Base-by-base conservation (phyloP, 2,329 filamentous ascomycete genomes). In the Chaetothyriales sp. region DNA sequence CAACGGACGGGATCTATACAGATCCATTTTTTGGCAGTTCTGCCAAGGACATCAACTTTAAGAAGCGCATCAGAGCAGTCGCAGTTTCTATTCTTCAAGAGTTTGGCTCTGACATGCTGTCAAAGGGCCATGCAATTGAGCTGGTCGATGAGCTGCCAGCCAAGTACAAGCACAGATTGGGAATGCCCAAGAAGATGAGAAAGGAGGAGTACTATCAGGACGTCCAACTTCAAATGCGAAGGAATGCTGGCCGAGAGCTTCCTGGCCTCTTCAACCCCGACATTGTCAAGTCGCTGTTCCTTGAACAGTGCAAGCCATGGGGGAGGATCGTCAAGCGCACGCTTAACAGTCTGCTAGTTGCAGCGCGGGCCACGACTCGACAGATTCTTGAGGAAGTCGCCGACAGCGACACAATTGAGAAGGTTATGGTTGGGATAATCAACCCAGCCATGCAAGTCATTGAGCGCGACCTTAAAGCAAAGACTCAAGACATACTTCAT, bases 401-500 rank as follows among this genome's bases (percentile, higher is more conserved):
- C 0, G 62, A 65, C 45, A 49, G 60, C 2, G 48, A 56, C 18
- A 63, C 60, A 1, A 54, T 55, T 10, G 46, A 49, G 0, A 43
- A 51, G 0, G 45, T 68, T 4, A 45, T 60, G 25, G 43, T 47
- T 2, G 18, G 46, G 0, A 19, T 64, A 1, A 20, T 66, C 9
- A 49, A 49, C 0, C 59, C 63, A 0, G 56, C 59, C n/a, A 46
- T 67, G 7, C 57, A 65, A 2, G 49, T 20, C 7, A 44, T 56
- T 19, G 25, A 44, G 12, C 6, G 18, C 5, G 56, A 55, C 3
- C 63, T 75, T 1, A 62, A 69, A 5, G 52, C 55, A 0, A 76
- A 76, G 56, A 62, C 71, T 1, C 49, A 52, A 0, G 68, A 74
- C 48, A 58, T 81, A 1, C 60, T 81, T 0, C 58, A 62, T 9